phyloP scores from a whole-genome alignment of 148 eudicot species.

The Chenopodium suecicum region DNA sequence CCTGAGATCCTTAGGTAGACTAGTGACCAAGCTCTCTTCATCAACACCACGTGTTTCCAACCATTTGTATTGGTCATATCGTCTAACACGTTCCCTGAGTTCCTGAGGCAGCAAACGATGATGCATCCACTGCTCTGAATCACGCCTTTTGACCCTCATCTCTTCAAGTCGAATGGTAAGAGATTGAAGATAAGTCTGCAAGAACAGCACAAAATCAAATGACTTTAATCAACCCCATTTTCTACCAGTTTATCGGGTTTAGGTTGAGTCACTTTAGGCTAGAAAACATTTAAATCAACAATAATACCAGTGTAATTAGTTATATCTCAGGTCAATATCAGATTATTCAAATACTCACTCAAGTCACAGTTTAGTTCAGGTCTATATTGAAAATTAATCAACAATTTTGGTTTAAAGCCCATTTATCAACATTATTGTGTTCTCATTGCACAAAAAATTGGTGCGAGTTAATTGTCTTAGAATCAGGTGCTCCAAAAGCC shows the following conservation, averaged over 20 bases:
- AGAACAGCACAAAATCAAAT: constrained; percentile 12
- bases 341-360: background rate
- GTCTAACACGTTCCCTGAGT: constrained; percentile 83
- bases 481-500: background rate
- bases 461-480: background rate
- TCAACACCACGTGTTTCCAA: constrained; percentile 91
- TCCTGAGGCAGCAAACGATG: constrained; percentile 84
- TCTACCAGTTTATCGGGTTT: no score
- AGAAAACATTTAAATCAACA: background rate
- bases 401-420: background rate
- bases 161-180: constrained; percentile 90
- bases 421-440: background rate
- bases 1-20: constrained; percentile 81
- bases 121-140: constrained; percentile 97
- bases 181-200: constrained; percentile 88
- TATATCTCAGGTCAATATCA: background rate
- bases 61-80: constrained; percentile 95
- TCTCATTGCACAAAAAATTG: background rate
- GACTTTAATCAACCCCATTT: background rate
- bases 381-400: background rate
- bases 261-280: background rate
- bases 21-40: constrained; percentile 76
- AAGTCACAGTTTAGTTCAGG: background rate
- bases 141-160: constrained; percentile 96
- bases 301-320: background rate